These are phyloP conservation scores for Avena sativa DNA, from an alignment of 176 grass and related monocot genomes.

Conservation along the genomic window DNA sequence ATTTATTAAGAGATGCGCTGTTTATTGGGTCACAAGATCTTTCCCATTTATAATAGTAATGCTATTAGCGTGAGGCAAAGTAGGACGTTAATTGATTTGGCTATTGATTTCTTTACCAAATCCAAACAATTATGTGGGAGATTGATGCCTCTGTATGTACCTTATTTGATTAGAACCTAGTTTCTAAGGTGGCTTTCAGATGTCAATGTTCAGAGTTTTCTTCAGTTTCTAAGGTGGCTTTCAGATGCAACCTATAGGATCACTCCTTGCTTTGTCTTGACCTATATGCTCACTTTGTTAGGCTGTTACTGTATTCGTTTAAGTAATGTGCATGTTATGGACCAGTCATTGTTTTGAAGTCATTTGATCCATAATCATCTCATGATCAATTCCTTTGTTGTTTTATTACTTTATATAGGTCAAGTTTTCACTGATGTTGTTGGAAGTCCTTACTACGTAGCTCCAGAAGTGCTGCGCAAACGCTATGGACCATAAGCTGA, in stretches of 20 bases:
- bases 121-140: too few relatives aligned
- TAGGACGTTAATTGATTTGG: too few relatives aligned
- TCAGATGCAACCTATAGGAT: neutral
- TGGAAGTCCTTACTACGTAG: conserved; percentile 87
- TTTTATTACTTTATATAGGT: conserved; percentile 51
- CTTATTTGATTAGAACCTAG: too few relatives aligned
- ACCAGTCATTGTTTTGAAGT: neutral
- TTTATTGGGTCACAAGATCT: too few relatives aligned
- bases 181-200: neutral
- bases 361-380: conserved; percentile 1
- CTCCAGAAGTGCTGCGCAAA: conserved; percentile 79
- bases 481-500: conserved; percentile 85
- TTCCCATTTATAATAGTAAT: too few relatives aligned
- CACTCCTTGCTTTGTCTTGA: neutral
- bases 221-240: conserved; percentile 7
- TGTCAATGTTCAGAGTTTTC: neutral
- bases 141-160: too few relatives aligned
- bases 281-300: neutral
- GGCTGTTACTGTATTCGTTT: neutral
- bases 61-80: too few relatives aligned
- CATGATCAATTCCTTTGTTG: neutral
- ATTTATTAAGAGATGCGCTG: too few relatives aligned
- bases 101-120: too few relatives aligned
- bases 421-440: conserved; percentile 86
- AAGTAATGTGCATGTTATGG: neutral